Percentiles rank a stretch among this genome's conserved stretches.
Conservation (phyloP, 257 asterid species). For the Haberlea rhodopensis region DNA sequence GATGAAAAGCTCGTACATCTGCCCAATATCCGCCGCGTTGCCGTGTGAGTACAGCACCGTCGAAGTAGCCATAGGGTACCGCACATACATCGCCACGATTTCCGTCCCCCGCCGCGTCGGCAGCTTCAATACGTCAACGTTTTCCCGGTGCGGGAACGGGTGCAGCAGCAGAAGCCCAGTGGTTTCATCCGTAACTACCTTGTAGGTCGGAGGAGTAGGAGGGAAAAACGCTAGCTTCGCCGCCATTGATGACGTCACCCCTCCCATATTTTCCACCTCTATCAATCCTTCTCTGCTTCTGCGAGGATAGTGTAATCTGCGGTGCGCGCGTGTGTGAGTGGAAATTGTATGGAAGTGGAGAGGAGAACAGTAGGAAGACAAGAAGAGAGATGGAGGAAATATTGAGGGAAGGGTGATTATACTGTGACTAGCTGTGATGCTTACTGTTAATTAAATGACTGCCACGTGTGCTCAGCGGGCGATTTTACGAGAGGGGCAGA, state of each 20-base stretch:
- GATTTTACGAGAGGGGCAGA: neutral
- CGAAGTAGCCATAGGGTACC: slow-evolving; percentile 86
- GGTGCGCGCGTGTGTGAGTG: slow-evolving; percentile 16
- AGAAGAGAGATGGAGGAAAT: slow-evolving; percentile 17
- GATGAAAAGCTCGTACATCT: slow-evolving; percentile 86
- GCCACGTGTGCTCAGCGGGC: slow-evolving; percentile 35
- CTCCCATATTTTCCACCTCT: slow-evolving; percentile 53
- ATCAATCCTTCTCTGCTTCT: slow-evolving; percentile 13
- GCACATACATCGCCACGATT: slow-evolving; percentile 68
- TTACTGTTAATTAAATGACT: slow-evolving; percentile 41
- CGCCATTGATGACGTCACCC: slow-evolving; percentile 97
- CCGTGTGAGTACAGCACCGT: slow-evolving; percentile 90
- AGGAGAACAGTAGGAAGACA: slow-evolving; percentile 12
- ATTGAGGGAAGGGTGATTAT: slow-evolving; percentile 37
- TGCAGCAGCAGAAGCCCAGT: slow-evolving; percentile 67
- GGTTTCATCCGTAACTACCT: slow-evolving; percentile 47
- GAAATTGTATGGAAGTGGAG: slow-evolving; percentile 20
- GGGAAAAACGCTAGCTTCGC: slow-evolving; percentile 95
- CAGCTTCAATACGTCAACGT: slow-evolving; percentile 76
- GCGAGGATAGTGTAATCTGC: slow-evolving; percentile 26
- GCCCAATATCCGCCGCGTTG: slow-evolving; percentile 90
- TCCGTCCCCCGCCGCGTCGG: slow-evolving; percentile 82
- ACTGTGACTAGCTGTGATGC: slow-evolving; percentile 58
- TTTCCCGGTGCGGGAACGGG: slow-evolving; percentile 86
- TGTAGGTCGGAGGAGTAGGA: slow-evolving; percentile 85